Evolutionary conservation across 202 grass and related monocot genomes (phyloP).

Genomic region (Dendrocalamus latiflorus): DNA sequence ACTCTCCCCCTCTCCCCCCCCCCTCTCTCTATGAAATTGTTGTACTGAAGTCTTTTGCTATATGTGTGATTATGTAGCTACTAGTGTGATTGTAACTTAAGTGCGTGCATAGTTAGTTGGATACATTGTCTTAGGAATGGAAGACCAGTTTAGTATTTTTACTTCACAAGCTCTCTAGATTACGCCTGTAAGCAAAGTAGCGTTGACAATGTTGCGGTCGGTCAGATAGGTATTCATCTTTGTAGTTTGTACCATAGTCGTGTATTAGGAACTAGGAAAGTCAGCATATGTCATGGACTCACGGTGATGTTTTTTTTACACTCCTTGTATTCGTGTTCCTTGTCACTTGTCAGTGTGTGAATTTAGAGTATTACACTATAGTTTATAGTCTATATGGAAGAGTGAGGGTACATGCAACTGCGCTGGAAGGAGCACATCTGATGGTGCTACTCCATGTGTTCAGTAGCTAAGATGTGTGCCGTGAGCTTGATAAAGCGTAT

Average conservation of each 20-base stretch:
- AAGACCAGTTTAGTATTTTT: not conserved
- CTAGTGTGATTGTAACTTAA: not conserved
- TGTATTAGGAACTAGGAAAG: not conserved
- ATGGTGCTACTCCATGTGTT: not conserved
- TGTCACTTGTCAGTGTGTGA: not conserved
- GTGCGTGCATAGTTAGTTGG: not conserved
- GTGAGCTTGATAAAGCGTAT: not conserved
- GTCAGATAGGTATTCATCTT: not conserved
- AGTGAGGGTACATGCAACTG: not conserved
- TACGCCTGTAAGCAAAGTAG: not conserved
- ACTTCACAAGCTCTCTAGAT: not conserved
- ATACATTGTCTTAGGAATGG: not conserved
- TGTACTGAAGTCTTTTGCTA: not conserved
- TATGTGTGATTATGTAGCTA: not conserved
- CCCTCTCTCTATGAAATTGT: not conserved
- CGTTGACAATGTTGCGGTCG: not conserved
- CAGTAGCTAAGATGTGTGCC: not conserved
- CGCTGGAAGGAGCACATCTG: not conserved
- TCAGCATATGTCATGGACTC: not conserved
- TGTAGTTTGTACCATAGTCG: not conserved
- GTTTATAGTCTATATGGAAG: not conserved
- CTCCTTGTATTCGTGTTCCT: not conserved
- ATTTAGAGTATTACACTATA: conserved; percentile 6
- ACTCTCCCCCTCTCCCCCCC: too few species aligned
- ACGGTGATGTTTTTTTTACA: not conserved